phyloP scores from a whole-genome alignment of 345 rosid genomes.

The Viola odorata region DNA sequence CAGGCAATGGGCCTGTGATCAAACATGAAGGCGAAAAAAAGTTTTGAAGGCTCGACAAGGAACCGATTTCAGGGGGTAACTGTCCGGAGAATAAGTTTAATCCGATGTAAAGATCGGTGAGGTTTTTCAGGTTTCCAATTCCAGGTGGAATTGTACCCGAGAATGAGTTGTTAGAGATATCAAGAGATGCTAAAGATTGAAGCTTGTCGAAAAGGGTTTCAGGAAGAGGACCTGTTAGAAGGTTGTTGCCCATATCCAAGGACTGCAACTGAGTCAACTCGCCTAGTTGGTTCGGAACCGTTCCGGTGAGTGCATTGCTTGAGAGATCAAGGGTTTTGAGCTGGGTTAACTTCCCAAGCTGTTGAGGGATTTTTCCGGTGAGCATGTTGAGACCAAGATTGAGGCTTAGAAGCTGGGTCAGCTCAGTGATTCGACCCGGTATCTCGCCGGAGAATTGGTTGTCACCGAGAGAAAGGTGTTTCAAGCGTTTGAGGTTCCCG shows the following conservation, averaged over 20 bases:
- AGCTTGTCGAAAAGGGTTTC: slow-evolving; percentile 37
- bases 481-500: slow-evolving; percentile 22
- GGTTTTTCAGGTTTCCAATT: slow-evolving; percentile 47
- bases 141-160: slow-evolving; percentile 53
- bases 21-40: slow-evolving; percentile 51
- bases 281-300: slow-evolving; percentile 41
- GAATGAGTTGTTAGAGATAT: slow-evolving; percentile 67
- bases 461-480: slow-evolving; percentile 30
- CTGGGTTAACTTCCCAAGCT: slow-evolving; percentile 34
- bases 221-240: slow-evolving; percentile 59
- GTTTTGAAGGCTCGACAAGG: slow-evolving; percentile 44
- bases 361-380: slow-evolving; percentile 51
- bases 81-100: slow-evolving; percentile 56
- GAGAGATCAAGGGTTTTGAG: slow-evolving; percentile 66
- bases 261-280: slow-evolving; percentile 40
- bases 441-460: slow-evolving; percentile 44
- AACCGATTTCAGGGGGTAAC: slow-evolving; percentile 67
- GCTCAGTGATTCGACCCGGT: slow-evolving; percentile 34
- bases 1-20: slow-evolving; percentile 71
- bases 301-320: slow-evolving; percentile 46
- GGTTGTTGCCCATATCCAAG: slow-evolving; percentile 60
- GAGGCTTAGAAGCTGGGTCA: slow-evolving; percentile 29
- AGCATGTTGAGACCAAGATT: slow-evolving; percentile 42
- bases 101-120: slow-evolving; percentile 69
- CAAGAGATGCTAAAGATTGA: slow-evolving; percentile 45